Evolutionary conservation across 345 rosid genomes (phyloP).

Genomic region (Conringia planisiliqua): DNA sequence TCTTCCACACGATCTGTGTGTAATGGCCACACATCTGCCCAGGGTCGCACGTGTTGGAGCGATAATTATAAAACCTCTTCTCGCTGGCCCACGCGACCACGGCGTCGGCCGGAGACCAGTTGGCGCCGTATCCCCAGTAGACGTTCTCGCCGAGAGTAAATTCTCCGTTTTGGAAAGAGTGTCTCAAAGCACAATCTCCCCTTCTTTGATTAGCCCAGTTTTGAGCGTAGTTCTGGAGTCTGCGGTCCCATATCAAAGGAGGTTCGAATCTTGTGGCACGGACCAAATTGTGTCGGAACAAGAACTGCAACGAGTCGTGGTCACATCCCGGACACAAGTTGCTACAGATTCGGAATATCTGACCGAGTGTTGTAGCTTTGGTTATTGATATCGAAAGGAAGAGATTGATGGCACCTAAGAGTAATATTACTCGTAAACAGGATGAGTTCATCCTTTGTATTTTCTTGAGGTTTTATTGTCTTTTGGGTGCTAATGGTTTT

Average conservation of each 20-base stretch:
- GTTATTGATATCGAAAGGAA: conserved; percentile 15
- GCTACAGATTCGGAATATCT: conserved; percentile 47
- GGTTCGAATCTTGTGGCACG: conserved; percentile 65
- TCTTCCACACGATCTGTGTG: conserved; percentile 85
- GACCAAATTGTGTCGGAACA: conserved; percentile 64
- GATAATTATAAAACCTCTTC: conserved; percentile 64
- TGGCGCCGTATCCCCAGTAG: conserved; percentile 72
- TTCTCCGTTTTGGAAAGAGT: conserved; percentile 56
- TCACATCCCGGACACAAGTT: conserved; percentile 66
- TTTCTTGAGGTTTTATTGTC: conserved; percentile 7
- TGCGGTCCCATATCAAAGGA: conserved; percentile 62
- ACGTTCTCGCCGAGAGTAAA: conserved; percentile 80
- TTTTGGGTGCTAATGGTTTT: conserved; percentile 18
- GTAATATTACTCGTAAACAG: conserved; percentile 27
- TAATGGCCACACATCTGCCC: conserved; percentile 84
- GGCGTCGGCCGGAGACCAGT: conserved; percentile 62
- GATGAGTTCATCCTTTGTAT: conserved; percentile 36
- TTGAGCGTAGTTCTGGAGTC: conserved; percentile 64
- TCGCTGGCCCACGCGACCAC: conserved; percentile 71
- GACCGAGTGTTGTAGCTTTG: conserved; percentile 14
- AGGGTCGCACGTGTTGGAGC: conserved; percentile 46
- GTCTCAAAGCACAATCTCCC: conserved; percentile 57
- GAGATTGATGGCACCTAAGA: conserved; percentile 30
- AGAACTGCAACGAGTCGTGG: conserved; percentile 66
- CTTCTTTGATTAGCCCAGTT: conserved; percentile 79